Evolutionary conservation across 2,329 filamentous ascomycete genomes (phyloP).

Genomic region (Fusarium mangiferae): DNA sequence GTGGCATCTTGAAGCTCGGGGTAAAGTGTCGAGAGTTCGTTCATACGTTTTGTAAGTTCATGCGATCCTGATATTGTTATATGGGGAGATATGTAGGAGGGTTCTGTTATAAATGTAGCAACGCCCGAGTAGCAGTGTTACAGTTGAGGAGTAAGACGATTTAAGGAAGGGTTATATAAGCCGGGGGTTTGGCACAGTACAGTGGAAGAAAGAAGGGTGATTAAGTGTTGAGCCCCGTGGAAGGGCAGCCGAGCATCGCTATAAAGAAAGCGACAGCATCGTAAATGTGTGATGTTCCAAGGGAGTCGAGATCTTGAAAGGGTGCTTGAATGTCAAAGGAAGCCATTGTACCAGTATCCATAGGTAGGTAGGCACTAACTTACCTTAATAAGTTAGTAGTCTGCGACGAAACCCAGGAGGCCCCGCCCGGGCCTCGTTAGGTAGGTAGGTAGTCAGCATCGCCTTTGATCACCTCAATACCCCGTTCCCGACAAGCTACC

Average conservation of each 20-base stretch:
- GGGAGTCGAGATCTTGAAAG: neutral
- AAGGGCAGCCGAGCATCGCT: neutral
- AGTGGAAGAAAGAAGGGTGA: neutral
- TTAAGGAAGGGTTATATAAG: neutral
- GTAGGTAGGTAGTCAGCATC: no score
- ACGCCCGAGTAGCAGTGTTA: neutral
- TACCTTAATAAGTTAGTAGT: no score
- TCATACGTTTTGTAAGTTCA: neutral
- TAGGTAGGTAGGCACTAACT: neutral
- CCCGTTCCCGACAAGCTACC: no score
- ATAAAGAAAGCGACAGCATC: neutral
- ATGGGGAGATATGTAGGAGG: neutral
- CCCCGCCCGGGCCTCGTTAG: no score
- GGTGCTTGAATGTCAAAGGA: constrained; percentile 3
- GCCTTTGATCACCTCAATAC: no score
- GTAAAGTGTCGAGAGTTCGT: neutral
- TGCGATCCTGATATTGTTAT: neutral
- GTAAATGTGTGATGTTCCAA: neutral
- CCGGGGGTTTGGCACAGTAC: neutral
- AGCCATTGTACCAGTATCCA: neutral
- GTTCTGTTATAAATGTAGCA: neutral
- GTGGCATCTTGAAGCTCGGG: constrained; percentile 47
- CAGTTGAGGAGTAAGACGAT: neutral
- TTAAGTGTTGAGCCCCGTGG: neutral
- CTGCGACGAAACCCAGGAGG: no score